Percentiles rank a stretch among this genome's conserved stretches.
Evolutionary conservation across 768 basidiomycete species (phyloP).

Genomic region (Suillus tomentosus): DNA sequence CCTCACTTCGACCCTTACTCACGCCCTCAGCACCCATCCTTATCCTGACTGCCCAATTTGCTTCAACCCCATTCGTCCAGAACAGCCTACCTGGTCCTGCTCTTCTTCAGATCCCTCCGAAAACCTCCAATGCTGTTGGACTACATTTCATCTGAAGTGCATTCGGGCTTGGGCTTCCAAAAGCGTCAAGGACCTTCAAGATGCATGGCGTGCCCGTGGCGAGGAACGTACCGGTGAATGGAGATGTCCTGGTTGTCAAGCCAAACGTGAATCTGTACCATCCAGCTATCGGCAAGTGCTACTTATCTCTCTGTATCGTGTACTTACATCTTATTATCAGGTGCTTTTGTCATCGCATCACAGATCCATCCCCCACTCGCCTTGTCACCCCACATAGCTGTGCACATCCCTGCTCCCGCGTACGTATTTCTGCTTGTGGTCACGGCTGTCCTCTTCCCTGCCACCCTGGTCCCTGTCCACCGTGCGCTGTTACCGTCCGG

Average conservation of each 20-base stretch:
- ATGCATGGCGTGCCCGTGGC: slow-evolving; percentile 73
- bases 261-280: slow-evolving; percentile 67
- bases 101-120: slow-evolving; percentile 47
- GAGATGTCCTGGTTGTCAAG: slow-evolving; percentile 94
- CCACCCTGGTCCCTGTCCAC: slow-evolving; percentile 96
- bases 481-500: slow-evolving; percentile 79
- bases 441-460: slow-evolving; percentile 86
- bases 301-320: neutral
- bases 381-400: slow-evolving; percentile 80
- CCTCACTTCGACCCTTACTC: slow-evolving; percentile 73
- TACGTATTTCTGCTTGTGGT: slow-evolving; percentile 56
- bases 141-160: slow-evolving; percentile 88
- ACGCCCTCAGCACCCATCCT: slow-evolving; percentile 65
- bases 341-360: slow-evolving; percentile 81
- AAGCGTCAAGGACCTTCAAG: slow-evolving; percentile 70
- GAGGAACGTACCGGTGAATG: slow-evolving; percentile 75
- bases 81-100: slow-evolving; percentile 88
- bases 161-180: slow-evolving; percentile 87
- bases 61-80: slow-evolving; percentile 76
- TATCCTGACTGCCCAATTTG: slow-evolving; percentile 84
- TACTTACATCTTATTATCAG: slow-evolving; percentile 36
- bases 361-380: slow-evolving; percentile 72
- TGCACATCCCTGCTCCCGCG: slow-evolving; percentile 64
- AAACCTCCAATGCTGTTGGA: slow-evolving; percentile 75
- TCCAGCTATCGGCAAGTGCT: slow-evolving; percentile 62